Evolutionary conservation across 129 eudicot genomes (phyloP).

Genomic region (carrot (Daucus carota)): DH1_v3.0 NC_030382.2:12934001-12934500

Average conservation of each 20-base stretch:
- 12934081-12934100: slow-evolving; percentile 70
- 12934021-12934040: slow-evolving; percentile 80
- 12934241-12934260: slow-evolving; percentile 74
- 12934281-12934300: slow-evolving; percentile 89
- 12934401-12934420: slow-evolving; percentile 86
- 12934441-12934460: slow-evolving; percentile 69
- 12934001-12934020: slow-evolving; percentile 92
- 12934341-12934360: slow-evolving; percentile 73
- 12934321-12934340: slow-evolving; percentile 74
- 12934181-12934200: slow-evolving; percentile 93
- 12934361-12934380: slow-evolving; percentile 79
- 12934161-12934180: slow-evolving; percentile 93
- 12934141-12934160: slow-evolving; percentile 91
- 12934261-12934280: slow-evolving; percentile 85
- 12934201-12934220: slow-evolving; percentile 85
- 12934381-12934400: slow-evolving; percentile 78
- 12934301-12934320: slow-evolving; percentile 72
- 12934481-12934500: slow-evolving; percentile 67
- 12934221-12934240: slow-evolving; percentile 86
- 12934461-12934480: slow-evolving; percentile 68
- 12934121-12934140: slow-evolving; percentile 76
- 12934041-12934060: slow-evolving; percentile 87
- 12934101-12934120: slow-evolving; percentile 78
- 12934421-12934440: slow-evolving; percentile 86
- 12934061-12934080: slow-evolving; percentile 75